Base-by-base conservation (phyloP, 768 basidiomycete genomes). In the Naematelia aurantialba region DNA sequence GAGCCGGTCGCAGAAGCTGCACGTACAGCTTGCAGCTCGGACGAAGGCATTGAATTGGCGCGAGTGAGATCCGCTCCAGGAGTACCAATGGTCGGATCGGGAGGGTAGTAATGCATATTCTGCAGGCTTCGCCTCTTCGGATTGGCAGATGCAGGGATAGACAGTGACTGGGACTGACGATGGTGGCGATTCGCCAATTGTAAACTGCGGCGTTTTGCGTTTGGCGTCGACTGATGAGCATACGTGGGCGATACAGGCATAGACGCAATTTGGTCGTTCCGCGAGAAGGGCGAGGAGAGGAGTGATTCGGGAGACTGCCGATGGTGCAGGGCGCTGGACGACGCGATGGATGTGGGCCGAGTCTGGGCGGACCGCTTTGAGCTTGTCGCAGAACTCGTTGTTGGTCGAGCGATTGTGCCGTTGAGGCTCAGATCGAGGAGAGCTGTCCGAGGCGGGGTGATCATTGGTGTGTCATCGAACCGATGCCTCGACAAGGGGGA, bases 111-210 rank as follows among this genome's bases (percentile, higher is more conserved):
- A 21, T 66, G 66, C 65, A 69, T 66, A 44, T 66, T 69, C 42
- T 71, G 70, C 19, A 74, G 45, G 58, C 65, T 67, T 1, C 69
- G 45, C 42, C 72, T 57, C 46, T 72, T 74, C 2, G 63, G 54
- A 55, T 67, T 68, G 11, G 19, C 8, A 5, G 46, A 47, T 21
- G 21, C n/a, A 21, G 46, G 25, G 8, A 19, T 26, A 47, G 25
- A 27, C 5, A 21, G 19, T n/a, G 55, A 24, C 4, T 56, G 4
- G 45, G 26, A 14, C n/a, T 22, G 17, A 56, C 27, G 45, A n/a
- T 29, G 22, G 39, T 24, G 10, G 19, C 17, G 5, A n/a, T 56
- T 22, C 2, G 45, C 11, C 8, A 45, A 5, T 22, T n/a, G 45
- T 14, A 27, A 4, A 11, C 26, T 52, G 25, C 29, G 25, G 19